Base-by-base conservation (phyloP, 176 grass and related monocot species). In the Juncus effusus region DNA sequence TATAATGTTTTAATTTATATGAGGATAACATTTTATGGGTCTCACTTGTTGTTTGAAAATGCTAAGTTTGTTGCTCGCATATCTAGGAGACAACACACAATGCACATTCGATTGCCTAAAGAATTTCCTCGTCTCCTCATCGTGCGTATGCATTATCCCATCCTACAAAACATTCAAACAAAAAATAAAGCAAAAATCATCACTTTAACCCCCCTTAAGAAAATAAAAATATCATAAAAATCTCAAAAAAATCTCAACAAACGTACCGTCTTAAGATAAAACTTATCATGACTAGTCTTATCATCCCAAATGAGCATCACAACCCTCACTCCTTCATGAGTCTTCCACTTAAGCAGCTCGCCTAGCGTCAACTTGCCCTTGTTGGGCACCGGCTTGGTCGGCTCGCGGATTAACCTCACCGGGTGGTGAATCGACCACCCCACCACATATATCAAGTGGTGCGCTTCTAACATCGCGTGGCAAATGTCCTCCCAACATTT, bases 11-110 rank as follows among this genome's bases (percentile, higher is more conserved):
- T 37, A n/a, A n/a, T 6, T 28, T 58, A 58, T 51, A 37, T 39
- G 54, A 51, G 19, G n/a, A 69, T 54, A 57, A 59, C 37, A 70
- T 58, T 14, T 58, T 7, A 28, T 10, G n/a, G 2, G 16, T 3
- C 81, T 63, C 56, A 96, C 93, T 78, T 96, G 88, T 68, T 96
- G 93, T 83, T 91, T 96, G 77, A 96, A 96, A 79, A 96, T 96
- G 80, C 93, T 96, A 40, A 96, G 88, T 76, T 96, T 96, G 60
- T 72, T 96, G 67, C 93, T 96, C 13, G 85, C 93, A 75, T 96
- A 96, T 47, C 93, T 85, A 15, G 93, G 93, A 79, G 82, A 71
- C 75, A 96, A 65, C 7, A 91, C 85, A 75, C 93, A 96, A 59
- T 91, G 82, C 10, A 96, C 93, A 64, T 80, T 84, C 44, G 93